Evolutionary conservation across 306 rosid species (phyloP).

Genomic region (Ormosia emarginata): DNA sequence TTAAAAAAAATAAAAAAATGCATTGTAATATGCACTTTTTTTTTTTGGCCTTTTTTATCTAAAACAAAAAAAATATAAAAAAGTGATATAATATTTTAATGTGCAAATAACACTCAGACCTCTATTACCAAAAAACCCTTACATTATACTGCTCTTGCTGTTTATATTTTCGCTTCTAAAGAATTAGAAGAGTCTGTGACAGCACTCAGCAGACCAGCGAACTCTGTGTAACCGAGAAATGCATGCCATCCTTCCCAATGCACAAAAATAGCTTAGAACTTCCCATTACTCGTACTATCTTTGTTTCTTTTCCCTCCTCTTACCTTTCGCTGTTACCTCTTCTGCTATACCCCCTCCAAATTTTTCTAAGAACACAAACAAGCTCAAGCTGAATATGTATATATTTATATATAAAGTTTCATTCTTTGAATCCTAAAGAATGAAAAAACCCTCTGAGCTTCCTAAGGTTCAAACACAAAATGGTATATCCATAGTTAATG

Average conservation of each 20-base stretch:
- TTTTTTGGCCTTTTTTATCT: no score
- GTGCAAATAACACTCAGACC: no score
- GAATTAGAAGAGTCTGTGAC: constrained; percentile 2
- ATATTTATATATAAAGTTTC: background rate
- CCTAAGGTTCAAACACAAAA: background rate
- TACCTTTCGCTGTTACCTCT: constrained; percentile 14
- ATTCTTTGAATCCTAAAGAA: background rate
- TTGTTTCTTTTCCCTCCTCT: background rate
- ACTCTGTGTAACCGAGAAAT: background rate
- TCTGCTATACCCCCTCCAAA: background rate
- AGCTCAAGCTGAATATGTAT: background rate
- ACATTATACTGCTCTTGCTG: background rate
- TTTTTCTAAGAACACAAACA: background rate
- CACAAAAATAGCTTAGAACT: background rate
- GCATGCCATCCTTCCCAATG: constrained; percentile 20
- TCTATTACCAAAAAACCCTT: background rate
- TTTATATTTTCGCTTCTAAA: background rate
- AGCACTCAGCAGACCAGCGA: background rate
- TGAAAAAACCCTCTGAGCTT: background rate
- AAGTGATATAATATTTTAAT: no score
- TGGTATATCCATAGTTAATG: background rate
- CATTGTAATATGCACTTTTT: no score
- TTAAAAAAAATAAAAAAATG: no score
- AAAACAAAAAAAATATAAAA: no score
- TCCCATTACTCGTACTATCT: constrained; percentile 23